Percentiles rank a stretch among this genome's conserved stretches.
phyloP scores from a whole-genome alignment of 192 early-diverging fungal genomes.

The Chytriomyces confervae region DNA sequence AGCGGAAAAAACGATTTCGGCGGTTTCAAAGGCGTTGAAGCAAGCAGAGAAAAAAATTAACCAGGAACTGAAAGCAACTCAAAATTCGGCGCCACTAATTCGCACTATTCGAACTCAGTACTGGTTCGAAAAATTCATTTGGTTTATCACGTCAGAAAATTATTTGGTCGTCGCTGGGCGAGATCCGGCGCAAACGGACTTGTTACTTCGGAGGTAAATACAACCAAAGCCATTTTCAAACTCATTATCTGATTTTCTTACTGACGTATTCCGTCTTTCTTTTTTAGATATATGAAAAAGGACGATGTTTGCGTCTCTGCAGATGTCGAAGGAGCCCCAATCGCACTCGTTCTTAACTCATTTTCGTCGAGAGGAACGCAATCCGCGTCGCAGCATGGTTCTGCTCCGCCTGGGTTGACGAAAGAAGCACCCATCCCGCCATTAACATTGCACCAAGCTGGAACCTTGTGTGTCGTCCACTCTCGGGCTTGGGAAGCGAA shows the following conservation, averaged over 20 bases:
- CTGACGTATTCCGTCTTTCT: neutral
- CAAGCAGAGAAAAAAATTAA: conserved; percentile 90
- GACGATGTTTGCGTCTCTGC: conserved; percentile 92
- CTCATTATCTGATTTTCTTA: conserved; percentile 24
- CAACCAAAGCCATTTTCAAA: too few relatives aligned
- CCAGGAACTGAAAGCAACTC: conserved; percentile 75
- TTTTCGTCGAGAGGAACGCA: conserved; percentile 22
- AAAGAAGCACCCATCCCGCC: conserved; percentile 74
- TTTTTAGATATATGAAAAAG: conserved; percentile 61
- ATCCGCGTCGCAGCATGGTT: neutral
- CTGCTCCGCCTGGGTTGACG: conserved; percentile 19
- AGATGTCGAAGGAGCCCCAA: conserved; percentile 90
- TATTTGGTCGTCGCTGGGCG: conserved; percentile 91
- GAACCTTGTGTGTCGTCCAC: conserved; percentile 92
- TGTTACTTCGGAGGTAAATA: conserved; percentile 76
- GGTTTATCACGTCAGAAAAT: conserved; percentile 94
- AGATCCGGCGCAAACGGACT: conserved; percentile 93
- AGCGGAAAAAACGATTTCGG: conserved; percentile 81
- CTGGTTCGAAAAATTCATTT: conserved; percentile 99
- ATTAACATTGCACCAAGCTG: conserved; percentile 91
- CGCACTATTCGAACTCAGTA: conserved; percentile 87
- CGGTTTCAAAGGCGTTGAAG: conserved; percentile 85
- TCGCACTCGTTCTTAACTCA: conserved; percentile 86
- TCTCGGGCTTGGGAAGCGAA: conserved; percentile 98
- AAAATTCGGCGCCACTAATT: conserved; percentile 74